Conservation (phyloP, 2,329 filamentous ascomycete genomes). For the Colletotrichum sp. region DNA sequence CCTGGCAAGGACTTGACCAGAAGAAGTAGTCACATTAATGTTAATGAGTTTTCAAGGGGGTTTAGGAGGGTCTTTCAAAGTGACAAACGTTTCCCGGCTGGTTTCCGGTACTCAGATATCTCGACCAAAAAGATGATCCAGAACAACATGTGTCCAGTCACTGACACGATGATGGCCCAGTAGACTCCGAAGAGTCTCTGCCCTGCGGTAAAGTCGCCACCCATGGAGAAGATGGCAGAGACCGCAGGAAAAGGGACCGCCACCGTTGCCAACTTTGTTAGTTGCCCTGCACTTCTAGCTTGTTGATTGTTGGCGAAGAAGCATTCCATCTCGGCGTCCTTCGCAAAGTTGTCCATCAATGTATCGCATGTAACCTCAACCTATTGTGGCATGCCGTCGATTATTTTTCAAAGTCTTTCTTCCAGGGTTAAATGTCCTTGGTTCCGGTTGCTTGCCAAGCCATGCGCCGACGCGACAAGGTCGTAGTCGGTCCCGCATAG, state of each 20-base stretch:
- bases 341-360: neutral
- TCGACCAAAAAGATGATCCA: neutral
- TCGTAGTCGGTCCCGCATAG: too few species aligned
- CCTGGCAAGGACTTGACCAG: neutral
- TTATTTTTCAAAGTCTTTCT: rapidly evolving
- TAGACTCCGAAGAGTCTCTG: neutral
- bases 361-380: neutral
- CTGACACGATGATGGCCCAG: neutral
- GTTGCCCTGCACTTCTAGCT: neutral
- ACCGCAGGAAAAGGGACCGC: neutral
- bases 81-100: neutral
- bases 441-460: neutral
- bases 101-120: neutral
- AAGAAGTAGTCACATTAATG: neutral
- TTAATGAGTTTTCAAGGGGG: neutral
- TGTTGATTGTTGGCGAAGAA: neutral
- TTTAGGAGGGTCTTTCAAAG: neutral
- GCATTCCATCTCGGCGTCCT: too few species aligned
- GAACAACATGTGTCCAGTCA: neutral
- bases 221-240: neutral
- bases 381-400: rapidly evolving
- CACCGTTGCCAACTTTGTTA: neutral
- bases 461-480: neutral
- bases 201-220: neutral
- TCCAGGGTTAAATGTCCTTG: neutral